Base-by-base conservation (phyloP, 2,329 filamentous ascomycete species). In the Paecilomyces fulvus region DNA sequence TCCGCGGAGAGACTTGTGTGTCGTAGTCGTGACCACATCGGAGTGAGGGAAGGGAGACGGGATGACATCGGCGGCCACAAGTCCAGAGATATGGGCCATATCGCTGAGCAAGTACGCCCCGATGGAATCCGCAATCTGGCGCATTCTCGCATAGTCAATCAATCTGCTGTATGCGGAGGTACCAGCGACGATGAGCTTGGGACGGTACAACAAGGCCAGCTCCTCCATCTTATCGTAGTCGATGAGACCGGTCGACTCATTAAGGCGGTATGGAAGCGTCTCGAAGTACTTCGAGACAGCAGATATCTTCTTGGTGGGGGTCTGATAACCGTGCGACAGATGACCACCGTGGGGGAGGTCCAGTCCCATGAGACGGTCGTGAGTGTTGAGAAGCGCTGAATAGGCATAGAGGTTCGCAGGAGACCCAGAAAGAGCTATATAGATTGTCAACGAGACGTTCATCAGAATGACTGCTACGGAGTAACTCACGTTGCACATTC, bases 281-380 rank as follows among this genome's bases (percentile, higher is more conserved):
- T 99, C 92, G 73, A 97, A 99, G 84, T 99, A 99, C 70, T 92
- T 97, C 43, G 92, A 97, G 67, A 99, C 88, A 59, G 91, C 91
- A 55, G 92, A 97, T 76, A 99, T 99, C 71, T 99, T 99, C 81
- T 89, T 90, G 71, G 87, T 85, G 30, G 94, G 90, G 31, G 90
- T 97, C 79, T 99, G 94, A 80, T 99, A 99, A 64, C 94, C 94
- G 80, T 99, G 94, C 74, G 87, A 91, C 78, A 96, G 81, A 79
- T 96, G 92, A 64, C 92, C 92, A 76, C 92, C 92, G 73, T 96
- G 92, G 61, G 92, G 92, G 56, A 96, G 84, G 73, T 96, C 92
- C 65, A 96, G 82, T 69, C 94, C 94, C 94, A 99, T 99, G 65
- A 99, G 81, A 70, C 94, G 88, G 65, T 96, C 94, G 76, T 97